phyloP scores from a whole-genome alignment of 495 filamentous ascomycete genomes.

The Corynascus novoguineensis region DNA sequence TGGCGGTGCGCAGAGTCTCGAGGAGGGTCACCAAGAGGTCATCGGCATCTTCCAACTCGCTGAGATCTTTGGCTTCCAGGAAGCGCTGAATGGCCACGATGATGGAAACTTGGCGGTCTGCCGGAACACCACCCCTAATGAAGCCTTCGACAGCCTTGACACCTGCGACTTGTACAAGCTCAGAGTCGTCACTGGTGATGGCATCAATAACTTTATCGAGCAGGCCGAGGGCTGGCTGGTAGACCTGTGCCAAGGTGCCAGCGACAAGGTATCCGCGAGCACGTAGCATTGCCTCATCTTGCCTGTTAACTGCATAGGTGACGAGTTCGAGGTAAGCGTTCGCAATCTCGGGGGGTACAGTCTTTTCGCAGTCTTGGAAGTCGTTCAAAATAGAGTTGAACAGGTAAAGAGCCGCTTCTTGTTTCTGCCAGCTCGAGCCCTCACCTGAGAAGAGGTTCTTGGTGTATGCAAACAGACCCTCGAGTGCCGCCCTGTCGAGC shows the following conservation, averaged over 20 bases:
- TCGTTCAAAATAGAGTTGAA: constrained; percentile 77
- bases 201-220: constrained; percentile 70
- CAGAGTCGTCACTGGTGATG: constrained; percentile 66
- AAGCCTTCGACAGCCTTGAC: constrained; percentile 86
- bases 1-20: constrained; percentile 79
- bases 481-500: constrained; percentile 62
- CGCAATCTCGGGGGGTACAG: constrained; percentile 59
- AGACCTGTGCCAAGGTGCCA: constrained; percentile 60
- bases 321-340: constrained; percentile 70
- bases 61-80: constrained; percentile 69
- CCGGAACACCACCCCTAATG: constrained; percentile 50
- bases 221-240: constrained; percentile 47
- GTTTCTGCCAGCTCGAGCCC: constrained; percentile 49
- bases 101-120: constrained; percentile 63
- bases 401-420: constrained; percentile 78
- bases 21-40: constrained; percentile 86
- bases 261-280: constrained; percentile 82
- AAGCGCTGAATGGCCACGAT: constrained; percentile 72
- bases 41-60: constrained; percentile 76
- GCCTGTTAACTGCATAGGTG: constrained; percentile 64
- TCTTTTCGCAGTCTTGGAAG: constrained; percentile 65
- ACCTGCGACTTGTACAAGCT: constrained; percentile 86
- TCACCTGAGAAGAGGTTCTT: constrained; percentile 58
- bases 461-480: constrained; percentile 68
- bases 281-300: constrained; percentile 59